Percentiles rank a stretch among this genome's conserved stretches.
Evolutionary conservation across 495 filamentous ascomycete species (phyloP).

Genomic region (Hypoxylon rickii): DNA sequence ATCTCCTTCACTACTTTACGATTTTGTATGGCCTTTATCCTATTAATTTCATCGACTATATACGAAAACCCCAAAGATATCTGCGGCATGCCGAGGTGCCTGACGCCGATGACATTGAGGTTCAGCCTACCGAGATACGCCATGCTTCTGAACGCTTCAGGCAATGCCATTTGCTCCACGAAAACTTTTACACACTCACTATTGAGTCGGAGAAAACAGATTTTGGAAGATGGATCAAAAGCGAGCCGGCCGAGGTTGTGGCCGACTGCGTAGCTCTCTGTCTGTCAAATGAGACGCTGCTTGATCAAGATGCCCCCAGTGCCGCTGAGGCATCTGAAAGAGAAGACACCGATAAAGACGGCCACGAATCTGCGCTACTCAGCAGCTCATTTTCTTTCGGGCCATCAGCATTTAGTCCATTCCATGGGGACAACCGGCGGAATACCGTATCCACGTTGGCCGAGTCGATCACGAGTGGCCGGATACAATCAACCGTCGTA

Average conservation of each 20-base stretch:
- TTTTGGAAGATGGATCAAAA: slow-evolving; percentile 70
- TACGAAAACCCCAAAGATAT: slow-evolving; percentile 73
- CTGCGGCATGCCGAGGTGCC: slow-evolving; percentile 64
- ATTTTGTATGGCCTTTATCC: slow-evolving; percentile 79
- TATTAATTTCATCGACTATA: slow-evolving; percentile 77
- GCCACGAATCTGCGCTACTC: slow-evolving; percentile 40
- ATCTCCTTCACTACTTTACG: slow-evolving; percentile 78
- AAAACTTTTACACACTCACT: slow-evolving; percentile 73
- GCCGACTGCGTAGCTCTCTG: slow-evolving; percentile 66
- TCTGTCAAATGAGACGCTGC: slow-evolving; percentile 28
- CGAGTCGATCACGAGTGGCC: slow-evolving; percentile 40
- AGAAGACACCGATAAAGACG: slow-evolving; percentile 27
- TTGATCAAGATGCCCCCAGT: slow-evolving; percentile 3
- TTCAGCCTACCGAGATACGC: slow-evolving; percentile 71
- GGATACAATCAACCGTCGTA: slow-evolving; percentile 30
- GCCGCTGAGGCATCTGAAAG: slow-evolving; percentile 3
- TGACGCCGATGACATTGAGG: slow-evolving; percentile 69
- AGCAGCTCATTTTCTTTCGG: slow-evolving; percentile 38
- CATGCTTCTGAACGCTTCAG: slow-evolving; percentile 69
- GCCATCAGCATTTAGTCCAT: slow-evolving; percentile 12
- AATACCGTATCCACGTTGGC: slow-evolving; percentile 54
- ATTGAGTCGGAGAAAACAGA: slow-evolving; percentile 73
- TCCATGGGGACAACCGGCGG: slow-evolving; percentile 45
- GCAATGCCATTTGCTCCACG: slow-evolving; percentile 69
- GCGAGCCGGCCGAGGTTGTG: slow-evolving; percentile 72